phyloP scores from a whole-genome alignment of 2,329 filamentous ascomycete species.

The Biscogniauxia mediterranea region DNA sequence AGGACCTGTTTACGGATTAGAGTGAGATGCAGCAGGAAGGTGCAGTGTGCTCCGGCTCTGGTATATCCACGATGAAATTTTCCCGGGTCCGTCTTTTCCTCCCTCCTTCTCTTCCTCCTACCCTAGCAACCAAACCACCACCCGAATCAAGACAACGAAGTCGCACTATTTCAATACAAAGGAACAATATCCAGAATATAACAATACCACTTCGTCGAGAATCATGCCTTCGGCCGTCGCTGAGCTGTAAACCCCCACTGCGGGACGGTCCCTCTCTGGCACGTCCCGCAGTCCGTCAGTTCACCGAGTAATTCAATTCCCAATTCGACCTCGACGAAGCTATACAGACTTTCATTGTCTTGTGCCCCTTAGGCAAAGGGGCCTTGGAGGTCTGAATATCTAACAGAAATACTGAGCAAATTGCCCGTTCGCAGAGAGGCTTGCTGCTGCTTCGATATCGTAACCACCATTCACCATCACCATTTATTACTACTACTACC shows the following conservation, averaged over 20 bases:
- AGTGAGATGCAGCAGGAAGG: conserved; percentile 6
- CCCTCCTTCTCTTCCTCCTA: conserved; percentile 33
- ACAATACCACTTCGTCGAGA: conserved; percentile 66
- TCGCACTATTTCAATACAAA: conserved; percentile 48
- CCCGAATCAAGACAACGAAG: conserved; percentile 61
- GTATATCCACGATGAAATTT: conserved; percentile 27
- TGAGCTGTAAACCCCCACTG: conserved; percentile 92
- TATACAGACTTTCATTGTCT: conserved; percentile 53
- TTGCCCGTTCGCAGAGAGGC: conserved; percentile 20
- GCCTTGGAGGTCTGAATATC: conserved; percentile 32
- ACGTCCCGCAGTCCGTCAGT: conserved; percentile 82
- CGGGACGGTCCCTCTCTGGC: conserved; percentile 59
- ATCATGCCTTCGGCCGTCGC: conserved; percentile 73
- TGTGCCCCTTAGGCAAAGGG: conserved; percentile 25
- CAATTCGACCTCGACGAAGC: conserved; percentile 65
- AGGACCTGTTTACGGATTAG: conserved; percentile 10
- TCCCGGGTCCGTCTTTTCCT: conserved; percentile 25
- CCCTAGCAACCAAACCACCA: conserved; percentile 35
- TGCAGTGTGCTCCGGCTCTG: conserved; percentile 11
- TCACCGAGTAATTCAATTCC: conserved; percentile 69
- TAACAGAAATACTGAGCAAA: conserved; percentile 29
- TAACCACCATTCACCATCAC: conserved; percentile 11
- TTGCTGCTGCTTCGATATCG: conserved; percentile 13
- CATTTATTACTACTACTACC: neutral
- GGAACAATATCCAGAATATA: conserved; percentile 16